Evolutionary conservation across 2,329 filamentous ascomycete genomes (phyloP).

Genomic region (Neopestalotiopsis clavispora): DNA sequence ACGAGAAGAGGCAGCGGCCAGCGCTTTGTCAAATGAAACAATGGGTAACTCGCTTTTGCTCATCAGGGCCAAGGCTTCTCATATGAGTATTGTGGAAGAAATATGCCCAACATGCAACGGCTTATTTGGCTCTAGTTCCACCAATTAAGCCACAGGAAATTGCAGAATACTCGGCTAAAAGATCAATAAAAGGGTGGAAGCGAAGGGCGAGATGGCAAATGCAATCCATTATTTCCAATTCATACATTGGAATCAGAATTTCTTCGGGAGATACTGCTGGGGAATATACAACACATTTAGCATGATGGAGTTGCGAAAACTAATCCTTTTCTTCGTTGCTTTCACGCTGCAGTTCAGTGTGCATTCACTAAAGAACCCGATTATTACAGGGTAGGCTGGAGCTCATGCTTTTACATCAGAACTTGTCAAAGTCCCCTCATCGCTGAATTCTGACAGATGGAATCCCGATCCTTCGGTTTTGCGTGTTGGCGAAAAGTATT

Average conservation of each 20-base stretch:
- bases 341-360: not conserved
- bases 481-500: conserved; percentile 1
- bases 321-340: not conserved
- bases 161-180: not conserved
- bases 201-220: not conserved
- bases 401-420: not conserved
- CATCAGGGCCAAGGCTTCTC: not conserved
- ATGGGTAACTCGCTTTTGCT: not conserved
- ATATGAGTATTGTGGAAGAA: not conserved
- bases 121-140: not conserved
- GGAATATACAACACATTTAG: not conserved
- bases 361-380: not conserved
- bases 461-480: conserved; percentile 9
- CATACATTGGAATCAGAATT: not conserved
- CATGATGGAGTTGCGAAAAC: not conserved
- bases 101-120: not conserved
- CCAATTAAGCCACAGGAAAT: not conserved
- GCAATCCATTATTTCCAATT: not conserved
- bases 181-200: not conserved
- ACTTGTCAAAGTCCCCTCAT: not conserved
- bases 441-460: not conserved
- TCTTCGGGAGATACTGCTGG: too few species aligned
- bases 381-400: not conserved
- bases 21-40: not conserved
- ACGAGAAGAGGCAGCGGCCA: not conserved